Conservation (phyloP, 805 yeast species). For the Ogataea paradorogensis region DNA sequence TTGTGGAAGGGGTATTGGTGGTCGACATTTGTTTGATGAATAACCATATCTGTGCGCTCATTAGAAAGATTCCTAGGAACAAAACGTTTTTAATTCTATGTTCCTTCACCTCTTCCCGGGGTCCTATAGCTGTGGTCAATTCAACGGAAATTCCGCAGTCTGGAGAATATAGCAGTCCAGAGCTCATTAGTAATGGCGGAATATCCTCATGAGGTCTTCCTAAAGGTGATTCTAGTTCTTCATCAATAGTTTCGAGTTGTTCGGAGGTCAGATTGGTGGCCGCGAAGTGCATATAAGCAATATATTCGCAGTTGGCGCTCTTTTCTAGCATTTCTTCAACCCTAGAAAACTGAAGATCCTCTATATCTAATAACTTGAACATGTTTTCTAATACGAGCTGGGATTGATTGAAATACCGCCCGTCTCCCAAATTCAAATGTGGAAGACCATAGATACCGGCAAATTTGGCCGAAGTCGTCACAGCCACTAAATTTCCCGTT, state of each 20-base stretch:
- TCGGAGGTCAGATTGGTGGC: conserved; percentile 52
- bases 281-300: conserved; percentile 64
- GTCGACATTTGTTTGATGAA: conserved; percentile 67
- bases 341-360: conserved; percentile 37
- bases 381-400: conserved; percentile 43
- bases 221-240: conserved; percentile 67
- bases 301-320: conserved; percentile 60
- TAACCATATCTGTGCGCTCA: conserved; percentile 53
- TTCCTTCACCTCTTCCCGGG: conserved; percentile 49
- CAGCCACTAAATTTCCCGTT: conserved; percentile 58
- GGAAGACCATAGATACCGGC: conserved; percentile 60
- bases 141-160: conserved; percentile 71
- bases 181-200: conserved; percentile 54
- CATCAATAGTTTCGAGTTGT: conserved; percentile 62
- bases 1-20: conserved; percentile 75
- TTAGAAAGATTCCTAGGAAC: conserved; percentile 42
- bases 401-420: conserved; percentile 42
- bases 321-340: conserved; percentile 36
- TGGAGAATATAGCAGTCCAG: conserved; percentile 76
- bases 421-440: conserved; percentile 44
- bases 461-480: conserved; percentile 63
- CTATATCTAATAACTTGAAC: conserved; percentile 39
- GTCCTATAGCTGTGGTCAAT: conserved; percentile 44
- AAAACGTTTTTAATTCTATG: conserved; percentile 38
- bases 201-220: conserved; percentile 68